Percentiles rank a stretch among this genome's conserved stretches.
phyloP scores from a whole-genome alignment of 2,329 filamentous ascomycete species.

The Botryotinia globosa region DNA sequence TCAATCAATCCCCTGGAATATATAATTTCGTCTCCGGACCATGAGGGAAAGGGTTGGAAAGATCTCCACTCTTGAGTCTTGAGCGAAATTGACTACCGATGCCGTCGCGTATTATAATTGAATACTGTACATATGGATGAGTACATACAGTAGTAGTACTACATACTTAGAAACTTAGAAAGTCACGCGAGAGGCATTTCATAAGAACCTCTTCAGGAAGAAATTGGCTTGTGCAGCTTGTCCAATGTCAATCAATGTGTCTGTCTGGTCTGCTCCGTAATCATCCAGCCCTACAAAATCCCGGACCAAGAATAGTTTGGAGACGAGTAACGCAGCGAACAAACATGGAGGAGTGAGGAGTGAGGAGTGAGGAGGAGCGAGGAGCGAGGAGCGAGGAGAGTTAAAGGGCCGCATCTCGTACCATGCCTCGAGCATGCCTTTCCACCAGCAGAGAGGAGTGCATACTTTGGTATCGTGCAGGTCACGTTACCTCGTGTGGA shows the following conservation, averaged over 20 bases:
- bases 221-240: background rate
- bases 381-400: background rate
- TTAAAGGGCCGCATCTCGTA: background rate
- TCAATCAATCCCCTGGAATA: background rate
- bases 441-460: background rate
- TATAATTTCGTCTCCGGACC: constrained; percentile 14
- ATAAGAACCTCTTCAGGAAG: background rate
- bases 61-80: constrained; percentile 12
- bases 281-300: constrained; percentile 1
- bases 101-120: constrained; percentile 1
- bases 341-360: background rate
- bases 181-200: background rate
- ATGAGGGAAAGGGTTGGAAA: background rate
- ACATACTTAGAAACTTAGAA: no score
- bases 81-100: background rate
- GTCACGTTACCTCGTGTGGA: background rate
- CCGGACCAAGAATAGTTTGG: background rate
- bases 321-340: background rate
- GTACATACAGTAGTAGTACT: no score
- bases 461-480: background rate
- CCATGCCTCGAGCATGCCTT: background rate
- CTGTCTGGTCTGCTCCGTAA: background rate
- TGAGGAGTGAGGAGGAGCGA: background rate
- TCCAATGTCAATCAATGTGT: background rate
- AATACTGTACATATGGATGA: no score